Percentiles rank a stretch among this genome's conserved stretches.
Conservation (phyloP, 1,284 basidiomycete genomes). For the Microbotryum scabiosae region DNA sequence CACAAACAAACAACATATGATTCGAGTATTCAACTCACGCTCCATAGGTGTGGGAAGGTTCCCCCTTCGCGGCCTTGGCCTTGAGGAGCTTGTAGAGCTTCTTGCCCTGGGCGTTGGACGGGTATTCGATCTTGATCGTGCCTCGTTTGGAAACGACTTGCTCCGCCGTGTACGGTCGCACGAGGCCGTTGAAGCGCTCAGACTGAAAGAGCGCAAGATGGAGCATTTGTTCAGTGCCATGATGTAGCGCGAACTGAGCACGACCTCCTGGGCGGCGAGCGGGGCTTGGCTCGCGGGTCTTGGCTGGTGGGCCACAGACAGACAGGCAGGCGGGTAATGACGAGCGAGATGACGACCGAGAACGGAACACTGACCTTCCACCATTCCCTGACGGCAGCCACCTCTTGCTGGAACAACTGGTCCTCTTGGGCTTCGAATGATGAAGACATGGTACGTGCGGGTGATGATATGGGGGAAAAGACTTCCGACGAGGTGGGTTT, state of each 20-base stretch:
- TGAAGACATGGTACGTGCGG: slow-evolving; percentile 16
- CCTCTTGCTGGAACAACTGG: slow-evolving; percentile 62
- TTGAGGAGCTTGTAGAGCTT: slow-evolving; percentile 71
- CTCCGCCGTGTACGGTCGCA: slow-evolving; percentile 82
- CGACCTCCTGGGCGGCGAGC: not conserved
- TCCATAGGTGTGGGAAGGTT: slow-evolving; percentile 89
- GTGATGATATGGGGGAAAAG: not conserved
- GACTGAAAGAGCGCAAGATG: not conserved
- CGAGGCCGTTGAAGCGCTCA: slow-evolving; percentile 70
- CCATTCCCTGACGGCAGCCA: slow-evolving; percentile 77
- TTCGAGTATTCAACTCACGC: slow-evolving; percentile 57
- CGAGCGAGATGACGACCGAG: not conserved
- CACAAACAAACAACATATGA: no score
- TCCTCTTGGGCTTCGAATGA: slow-evolving; percentile 37
- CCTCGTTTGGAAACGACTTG: slow-evolving; percentile 93
- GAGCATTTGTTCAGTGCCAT: not conserved
- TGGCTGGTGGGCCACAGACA: no score
- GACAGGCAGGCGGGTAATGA: not conserved
- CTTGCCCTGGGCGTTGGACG: slow-evolving; percentile 74
- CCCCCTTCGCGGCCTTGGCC: slow-evolving; percentile 58
- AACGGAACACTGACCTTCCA: slow-evolving; percentile 61
- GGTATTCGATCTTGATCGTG: slow-evolving; percentile 74
- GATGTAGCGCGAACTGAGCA: not conserved
- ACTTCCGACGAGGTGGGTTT: not conserved
- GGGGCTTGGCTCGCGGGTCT: not conserved